phyloP scores from a whole-genome alignment of 352 stramenopile species.

The Thalassiosira delicatula region DNA sequence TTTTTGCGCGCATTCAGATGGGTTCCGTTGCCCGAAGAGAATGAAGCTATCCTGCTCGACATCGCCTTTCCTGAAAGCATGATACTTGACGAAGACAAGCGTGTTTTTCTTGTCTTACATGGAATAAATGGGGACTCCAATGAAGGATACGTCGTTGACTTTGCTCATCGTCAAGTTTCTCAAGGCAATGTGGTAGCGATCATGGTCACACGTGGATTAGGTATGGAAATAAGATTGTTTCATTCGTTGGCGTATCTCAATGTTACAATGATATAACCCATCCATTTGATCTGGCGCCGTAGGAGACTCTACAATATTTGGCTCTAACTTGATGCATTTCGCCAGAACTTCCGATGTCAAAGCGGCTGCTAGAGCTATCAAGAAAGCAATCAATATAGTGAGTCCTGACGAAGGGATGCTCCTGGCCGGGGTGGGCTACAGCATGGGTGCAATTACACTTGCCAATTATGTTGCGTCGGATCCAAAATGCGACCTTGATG shows the following conservation, averaged over 20 bases:
- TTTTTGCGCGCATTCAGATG: conserved; percentile 50
- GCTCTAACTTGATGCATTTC: conserved; percentile 82
- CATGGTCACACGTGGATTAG: conserved; percentile 62
- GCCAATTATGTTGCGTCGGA: conserved; percentile 83
- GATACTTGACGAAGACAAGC: conserved; percentile 49
- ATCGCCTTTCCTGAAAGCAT: conserved; percentile 72
- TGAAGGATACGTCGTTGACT: conserved; percentile 85
- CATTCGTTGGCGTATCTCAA: no score
- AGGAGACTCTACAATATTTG: conserved; percentile 42
- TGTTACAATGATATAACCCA: no score
- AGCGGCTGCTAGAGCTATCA: conserved; percentile 70
- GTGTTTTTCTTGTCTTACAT: conserved; percentile 86
- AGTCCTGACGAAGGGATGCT: conserved; percentile 53
- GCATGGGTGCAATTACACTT: conserved; percentile 83
- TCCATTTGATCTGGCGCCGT: no score
- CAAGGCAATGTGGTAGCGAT: conserved; percentile 73
- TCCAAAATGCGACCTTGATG: conserved; percentile 79
- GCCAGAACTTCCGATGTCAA: conserved; percentile 80
- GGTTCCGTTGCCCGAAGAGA: conserved; percentile 56
- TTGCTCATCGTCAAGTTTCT: conserved; percentile 63
- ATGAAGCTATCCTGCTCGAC: conserved; percentile 83
- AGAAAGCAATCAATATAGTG: conserved; percentile 33
- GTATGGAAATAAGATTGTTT: no score
- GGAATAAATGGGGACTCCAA: conserved; percentile 82
- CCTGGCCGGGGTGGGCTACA: conserved; percentile 80